These are phyloP conservation scores for Mollisia scopiformis DNA, from an alignment of 2,329 filamentous ascomycete genomes.

Conservation along the genomic window DNA sequence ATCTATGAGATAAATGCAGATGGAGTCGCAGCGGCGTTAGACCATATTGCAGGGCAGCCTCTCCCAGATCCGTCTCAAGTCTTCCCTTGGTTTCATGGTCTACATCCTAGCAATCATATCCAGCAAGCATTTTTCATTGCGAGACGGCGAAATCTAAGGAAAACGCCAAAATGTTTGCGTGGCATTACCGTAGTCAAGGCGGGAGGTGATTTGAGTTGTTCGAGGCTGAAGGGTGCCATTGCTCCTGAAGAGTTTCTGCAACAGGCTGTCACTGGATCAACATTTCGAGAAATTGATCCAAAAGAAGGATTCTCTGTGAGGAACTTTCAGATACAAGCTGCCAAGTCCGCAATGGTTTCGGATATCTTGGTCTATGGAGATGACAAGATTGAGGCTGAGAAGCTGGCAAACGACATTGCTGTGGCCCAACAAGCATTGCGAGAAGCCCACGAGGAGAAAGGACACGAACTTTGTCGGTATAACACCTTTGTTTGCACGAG, in stretches of 20 bases:
- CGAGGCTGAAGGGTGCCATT: slow-evolving; percentile 86
- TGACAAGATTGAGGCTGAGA: slow-evolving; percentile 60
- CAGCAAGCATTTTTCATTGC: slow-evolving; percentile 89
- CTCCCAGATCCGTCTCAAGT: slow-evolving; percentile 83
- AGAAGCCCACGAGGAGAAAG: slow-evolving; percentile 60
- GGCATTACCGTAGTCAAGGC: slow-evolving; percentile 87
- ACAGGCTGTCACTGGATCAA: slow-evolving; percentile 42
- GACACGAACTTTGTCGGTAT: slow-evolving; percentile 64
- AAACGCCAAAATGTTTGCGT: slow-evolving; percentile 75
- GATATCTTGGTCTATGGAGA: slow-evolving; percentile 94
- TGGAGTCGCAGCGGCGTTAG: slow-evolving; percentile 71
- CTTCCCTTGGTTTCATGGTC: slow-evolving; percentile 94
- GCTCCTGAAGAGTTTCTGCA: slow-evolving; percentile 79
- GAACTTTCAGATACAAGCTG: slow-evolving; percentile 95
- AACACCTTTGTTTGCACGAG: slow-evolving; percentile 80
- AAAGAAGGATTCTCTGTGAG: slow-evolving; percentile 90
- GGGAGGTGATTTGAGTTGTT: slow-evolving; percentile 73
- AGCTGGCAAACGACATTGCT: slow-evolving; percentile 70
- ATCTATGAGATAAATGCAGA: slow-evolving; percentile 75
- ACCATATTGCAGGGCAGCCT: slow-evolving; percentile 76
- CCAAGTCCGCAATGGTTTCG: slow-evolving; percentile 84
- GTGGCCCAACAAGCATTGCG: slow-evolving; percentile 78
- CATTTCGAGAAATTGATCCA: slow-evolving; percentile 83
- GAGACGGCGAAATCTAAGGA: slow-evolving; percentile 70
- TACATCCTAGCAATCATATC: slow-evolving; percentile 86